Evolutionary conservation across 2,329 filamentous ascomycete species (phyloP), one percentile per base, ranked within the genome.

Genomic region (Passalora sequoiae): DNA sequence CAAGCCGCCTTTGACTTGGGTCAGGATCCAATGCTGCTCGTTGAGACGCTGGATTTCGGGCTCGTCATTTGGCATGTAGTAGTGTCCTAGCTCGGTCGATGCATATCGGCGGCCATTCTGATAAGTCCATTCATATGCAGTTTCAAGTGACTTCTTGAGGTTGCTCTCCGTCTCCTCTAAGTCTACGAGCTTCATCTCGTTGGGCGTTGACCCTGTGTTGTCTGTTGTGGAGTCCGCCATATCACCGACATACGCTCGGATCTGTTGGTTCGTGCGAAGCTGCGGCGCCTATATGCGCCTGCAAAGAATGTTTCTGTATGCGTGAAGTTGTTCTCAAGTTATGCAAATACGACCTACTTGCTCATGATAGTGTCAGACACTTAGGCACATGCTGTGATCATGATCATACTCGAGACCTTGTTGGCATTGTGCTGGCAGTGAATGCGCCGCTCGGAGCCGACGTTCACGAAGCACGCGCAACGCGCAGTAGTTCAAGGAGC

Each of bases 11-110:
- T 50, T 53, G 9, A 47, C 39, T 38, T 49, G 44, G 12, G 54
- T 56, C 22, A 55, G 37, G 16, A 51, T 45, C 43, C 45, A 51
- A 33, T 56, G 54, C 21, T 56, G 53, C 19, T 56, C 49, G 36
- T 56, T 55, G 10, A 56, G 50, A 21, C 54, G 45, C 17, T 55
- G 54, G 32, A 56, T 55, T 24, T 56, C 54, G 13, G 54, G 51
- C 27, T 50, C 46, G 19, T 56, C 54, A 31, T 53, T 54, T 12
- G 54, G 54, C 52, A 56, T 56, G 44, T 52, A 56, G 40, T 56
- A 56, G 29, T 54, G 44, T 4, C 53, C 53, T 12, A 56, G 38
- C 19, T 51, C 46, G 32, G 41, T 46, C 8, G 53, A 56, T 9
- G 53, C 53, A 41, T 56, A 56, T 28, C 53, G 51, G 15, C 53